A percentile compares a stretch with the other conserved stretches of the same genome.
Evolutionary conservation across 2,329 filamentous ascomycete species (phyloP).

Genomic region (Diaporthe destruens): DNA sequence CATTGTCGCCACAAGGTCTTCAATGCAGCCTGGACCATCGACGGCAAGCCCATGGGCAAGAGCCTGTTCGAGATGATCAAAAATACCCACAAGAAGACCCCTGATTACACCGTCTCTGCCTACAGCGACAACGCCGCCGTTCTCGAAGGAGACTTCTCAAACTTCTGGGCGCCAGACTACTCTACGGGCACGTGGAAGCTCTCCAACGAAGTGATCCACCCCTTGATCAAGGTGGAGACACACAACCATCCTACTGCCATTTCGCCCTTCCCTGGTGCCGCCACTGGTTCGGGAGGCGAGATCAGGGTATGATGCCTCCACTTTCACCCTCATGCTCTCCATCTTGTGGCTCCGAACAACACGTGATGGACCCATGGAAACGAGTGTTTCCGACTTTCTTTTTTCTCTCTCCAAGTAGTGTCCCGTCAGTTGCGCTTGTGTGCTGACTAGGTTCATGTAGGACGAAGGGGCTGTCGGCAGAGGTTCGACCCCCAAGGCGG

Average conservation of each 20-base stretch:
- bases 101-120: slow-evolving; percentile 88
- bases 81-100: slow-evolving; percentile 89
- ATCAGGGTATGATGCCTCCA: slow-evolving; percentile 69
- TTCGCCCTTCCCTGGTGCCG: slow-evolving; percentile 91
- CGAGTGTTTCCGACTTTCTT: slow-evolving; percentile 31
- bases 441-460: slow-evolving; percentile 34
- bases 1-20: slow-evolving; percentile 77
- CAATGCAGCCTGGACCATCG: slow-evolving; percentile 96
- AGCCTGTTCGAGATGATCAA: slow-evolving; percentile 96
- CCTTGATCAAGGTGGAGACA: slow-evolving; percentile 94
- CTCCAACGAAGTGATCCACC: slow-evolving; percentile 87
- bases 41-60: slow-evolving; percentile 82
- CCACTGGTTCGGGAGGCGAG: slow-evolving; percentile 94
- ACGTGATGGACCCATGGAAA: slow-evolving; percentile 1
- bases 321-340: background rate
- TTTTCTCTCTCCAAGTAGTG: background rate
- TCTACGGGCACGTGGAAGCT: slow-evolving; percentile 89
- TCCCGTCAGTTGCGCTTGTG: background rate
- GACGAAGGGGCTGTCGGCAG: slow-evolving; percentile 95
- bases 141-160: slow-evolving; percentile 76
- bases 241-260: slow-evolving; percentile 98
- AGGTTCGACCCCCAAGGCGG: slow-evolving; percentile 93
- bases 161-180: slow-evolving; percentile 90
- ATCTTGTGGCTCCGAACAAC: background rate
- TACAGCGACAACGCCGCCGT: slow-evolving; percentile 99